Conservation (phyloP, 108 stramenopile genomes). For the Nitzschia palea region DNA sequence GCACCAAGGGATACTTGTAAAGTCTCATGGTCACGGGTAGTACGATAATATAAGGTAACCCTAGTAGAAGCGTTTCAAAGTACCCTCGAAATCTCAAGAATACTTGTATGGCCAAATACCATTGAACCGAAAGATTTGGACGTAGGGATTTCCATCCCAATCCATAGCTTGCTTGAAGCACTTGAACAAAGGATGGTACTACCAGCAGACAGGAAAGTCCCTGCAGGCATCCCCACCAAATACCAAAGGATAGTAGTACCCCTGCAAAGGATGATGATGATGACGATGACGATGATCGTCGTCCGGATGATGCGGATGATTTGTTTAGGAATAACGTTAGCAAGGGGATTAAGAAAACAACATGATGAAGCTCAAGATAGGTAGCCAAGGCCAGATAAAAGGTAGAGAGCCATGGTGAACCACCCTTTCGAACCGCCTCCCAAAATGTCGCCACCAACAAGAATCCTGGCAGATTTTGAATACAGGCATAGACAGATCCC, state of each 20-base stretch:
- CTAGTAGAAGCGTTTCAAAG: conserved; percentile 49
- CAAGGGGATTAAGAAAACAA: conserved; percentile 47
- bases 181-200: conserved; percentile 20
- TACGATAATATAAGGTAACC: conserved; percentile 55
- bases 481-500: conserved; percentile 26
- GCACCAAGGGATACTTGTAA: conserved; percentile 56
- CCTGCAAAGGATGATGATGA: no score
- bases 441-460: conserved; percentile 42
- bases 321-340: conserved; percentile 10
- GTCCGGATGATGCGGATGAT: not conserved
- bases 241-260: conserved; percentile 27
- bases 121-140: conserved; percentile 72
- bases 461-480: conserved; percentile 48
- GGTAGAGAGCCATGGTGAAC: conserved; percentile 22
- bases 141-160: conserved; percentile 28
- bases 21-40: conserved; percentile 65
- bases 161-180: conserved; percentile 46
- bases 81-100: conserved; percentile 76
- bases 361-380: conserved; percentile 52
- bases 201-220: conserved; percentile 34
- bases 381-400: conserved; percentile 55
- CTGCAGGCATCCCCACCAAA: conserved; percentile 30
- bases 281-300: conserved; percentile 5
- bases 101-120: conserved; percentile 81
- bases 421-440: conserved; percentile 25